Evolutionary conservation across 768 basidiomycete species (phyloP), one percentile per base, ranked within the genome.

Genomic region (Tulasnella sp.): DNA sequence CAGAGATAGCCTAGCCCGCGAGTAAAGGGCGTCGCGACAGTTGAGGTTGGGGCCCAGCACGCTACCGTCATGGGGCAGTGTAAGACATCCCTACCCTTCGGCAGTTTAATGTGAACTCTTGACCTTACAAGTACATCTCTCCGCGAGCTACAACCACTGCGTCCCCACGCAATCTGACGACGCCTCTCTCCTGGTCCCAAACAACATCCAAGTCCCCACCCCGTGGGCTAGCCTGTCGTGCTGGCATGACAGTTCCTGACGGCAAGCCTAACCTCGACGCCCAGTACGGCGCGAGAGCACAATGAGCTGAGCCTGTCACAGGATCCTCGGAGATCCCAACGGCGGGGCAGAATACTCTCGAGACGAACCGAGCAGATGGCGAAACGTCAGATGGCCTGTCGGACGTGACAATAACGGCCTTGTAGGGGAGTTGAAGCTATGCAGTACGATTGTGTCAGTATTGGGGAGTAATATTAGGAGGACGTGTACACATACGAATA

Each of bases 261-360:
- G 49, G 49, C 15, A 51, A 34, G n/a, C 21, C 15, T 14, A 51
- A 35, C 29, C n/a, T 15, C 19, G 32, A 19, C 15, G 31, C 57
- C 63, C 67, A 70, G 61, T 67, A 70, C 1, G 65, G 63, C n/a
- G 63, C 62, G 15, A 68, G 52, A 2, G 66, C 34, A 6, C 63
- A 59, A 49, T 69, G 67, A 2, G 67, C 67, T 2, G 65, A 66
- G 1, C 69, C 69, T 27, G 65, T 66, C 17, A 69, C 69, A 9
- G 69, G 68, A 46, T 70, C 69, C 29, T 70, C 69, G 4, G 34
- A 21, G 3, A 65, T 21, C 0, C 65, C 69, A 4, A 53, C 36
- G 8, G 49, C 42, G 1, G 66, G 61, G 1, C 43, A 65, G 43
- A 70, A 70, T n/a, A 67, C 65, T 17, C 69, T 65, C 14, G 68